These are phyloP conservation scores for Termitomyces sp. DNA, from an alignment of 768 basidiomycete genomes.

Conservation along the genomic window DNA sequence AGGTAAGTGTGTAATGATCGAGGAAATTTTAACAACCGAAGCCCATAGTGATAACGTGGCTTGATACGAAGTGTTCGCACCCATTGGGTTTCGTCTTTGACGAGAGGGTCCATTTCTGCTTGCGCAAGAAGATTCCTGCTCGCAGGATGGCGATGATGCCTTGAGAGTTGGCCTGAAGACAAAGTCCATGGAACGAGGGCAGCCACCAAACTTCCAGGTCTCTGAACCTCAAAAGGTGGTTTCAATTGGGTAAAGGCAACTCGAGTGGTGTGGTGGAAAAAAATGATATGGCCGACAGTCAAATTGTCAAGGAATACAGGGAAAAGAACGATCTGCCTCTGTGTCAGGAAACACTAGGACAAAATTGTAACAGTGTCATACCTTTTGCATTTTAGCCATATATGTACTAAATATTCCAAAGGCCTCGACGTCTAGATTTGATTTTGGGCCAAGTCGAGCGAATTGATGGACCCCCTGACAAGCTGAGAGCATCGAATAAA, in stretches of 20 bases:
- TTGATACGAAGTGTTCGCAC: conserved; percentile 22
- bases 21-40: conserved; percentile 50
- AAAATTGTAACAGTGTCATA: conserved; percentile 23
- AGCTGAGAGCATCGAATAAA: conserved; percentile 45
- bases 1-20: conserved; percentile 47
- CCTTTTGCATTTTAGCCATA: conserved; percentile 48
- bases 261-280: conserved; percentile 44
- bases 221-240: conserved; percentile 37
- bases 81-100: conserved; percentile 22
- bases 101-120: conserved; percentile 20
- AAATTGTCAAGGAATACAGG: conserved; percentile 46
- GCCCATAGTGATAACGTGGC: conserved; percentile 34
- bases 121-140: conserved; percentile 16
- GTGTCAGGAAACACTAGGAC: neutral
- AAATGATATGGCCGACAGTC: conserved; percentile 51
- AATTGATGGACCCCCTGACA: conserved; percentile 52
- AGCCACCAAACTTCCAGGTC: conserved; percentile 33
- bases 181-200: conserved; percentile 50
- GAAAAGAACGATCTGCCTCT: conserved; percentile 46
- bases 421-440: conserved; percentile 35
- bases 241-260: conserved; percentile 37
- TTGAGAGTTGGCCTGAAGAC: conserved; percentile 30
- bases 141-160: conserved; percentile 25
- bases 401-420: conserved; percentile 43
- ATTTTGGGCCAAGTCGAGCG: conserved; percentile 45